Evolutionary conservation across 257 asterid species (phyloP).

Genomic region (Agastache rugosa): DNA sequence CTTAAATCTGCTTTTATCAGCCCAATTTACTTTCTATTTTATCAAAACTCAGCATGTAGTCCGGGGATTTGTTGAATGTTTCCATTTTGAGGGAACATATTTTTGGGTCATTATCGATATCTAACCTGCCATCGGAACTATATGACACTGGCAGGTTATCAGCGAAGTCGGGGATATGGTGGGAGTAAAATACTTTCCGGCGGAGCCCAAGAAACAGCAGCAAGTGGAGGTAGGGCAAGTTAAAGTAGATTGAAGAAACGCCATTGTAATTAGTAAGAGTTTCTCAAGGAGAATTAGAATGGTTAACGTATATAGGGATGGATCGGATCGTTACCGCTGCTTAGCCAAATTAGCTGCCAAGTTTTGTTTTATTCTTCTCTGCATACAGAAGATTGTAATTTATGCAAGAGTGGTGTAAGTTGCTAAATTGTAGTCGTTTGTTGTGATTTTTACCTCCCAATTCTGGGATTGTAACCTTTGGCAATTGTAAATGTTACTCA

Average conservation of each 20-base stretch:
- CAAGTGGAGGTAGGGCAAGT: conserved; percentile 64
- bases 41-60: neutral
- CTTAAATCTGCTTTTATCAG: neutral
- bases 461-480: neutral
- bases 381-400: neutral
- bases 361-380: neutral
- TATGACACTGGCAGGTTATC: conserved; percentile 54
- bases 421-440: neutral
- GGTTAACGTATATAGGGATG: conserved; percentile 1
- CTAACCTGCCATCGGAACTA: neutral
- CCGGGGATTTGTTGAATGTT: neutral
- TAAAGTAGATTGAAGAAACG: conserved; percentile 59
- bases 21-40: too few relatives aligned
- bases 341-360: neutral
- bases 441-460: neutral
- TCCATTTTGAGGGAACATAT: neutral
- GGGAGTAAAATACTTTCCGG: conserved; percentile 88
- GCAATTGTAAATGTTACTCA: neutral
- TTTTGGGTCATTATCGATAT: neutral
- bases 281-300: neutral
- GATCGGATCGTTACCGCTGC: conserved; percentile 4
- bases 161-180: conserved; percentile 81
- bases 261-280: neutral
- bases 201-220: conserved; percentile 70
- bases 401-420: neutral